Evolutionary conservation across 306 rosid genomes (phyloP), one percentile per base, ranked within the genome.

Genomic region (Fragaria ananassa): DNA sequence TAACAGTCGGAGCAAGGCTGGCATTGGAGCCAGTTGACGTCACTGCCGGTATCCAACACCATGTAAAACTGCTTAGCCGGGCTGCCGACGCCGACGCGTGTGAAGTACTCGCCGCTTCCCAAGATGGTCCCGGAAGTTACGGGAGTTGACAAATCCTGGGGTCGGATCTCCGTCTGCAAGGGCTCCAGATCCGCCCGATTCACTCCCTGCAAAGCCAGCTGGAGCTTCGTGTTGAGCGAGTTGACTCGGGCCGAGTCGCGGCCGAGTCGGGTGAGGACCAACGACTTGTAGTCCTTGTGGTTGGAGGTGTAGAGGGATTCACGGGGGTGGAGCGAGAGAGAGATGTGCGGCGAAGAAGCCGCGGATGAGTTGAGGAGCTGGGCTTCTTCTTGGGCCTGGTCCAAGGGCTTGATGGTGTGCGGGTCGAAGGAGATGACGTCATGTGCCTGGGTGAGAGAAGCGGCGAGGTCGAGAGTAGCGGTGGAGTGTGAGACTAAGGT

Each of bases 71-170:
- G 85, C 72, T 84, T 84, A 0, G 91, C 54, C 42, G 99, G 99
- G 0, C 15, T 66, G 0, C 99, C 99, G 15, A 96, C 90, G 0
- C 91, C 93, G 58, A 96, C 61, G 7, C 93, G 84, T 4, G 93
- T 23, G 85, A 96, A 96, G 82, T 92, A 96, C 88, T 92, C 98
- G n/a, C 99, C 99, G 79, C 93, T 87, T 5, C 99, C 99, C 46
- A 85, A 86, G 29, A 83, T 75, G 5, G 47, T 35, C 1, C 99
- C 99, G 47, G 99, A 96, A 8, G 83, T 70, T 0, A 92, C 76
- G 0, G 99, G 92, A 1, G 96, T 88, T 1, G 92, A 83, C 23
- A 96, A 75, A 10, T 79, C 97, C 75, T 88, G 88, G 4, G 87
- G 86, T 29, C 4, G 85, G 75, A 90, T 12, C 82, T 87, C 90